phyloP scores from a whole-genome alignment of 75 land plant genomes.

The Pseudotsuga menziesii region DNA sequence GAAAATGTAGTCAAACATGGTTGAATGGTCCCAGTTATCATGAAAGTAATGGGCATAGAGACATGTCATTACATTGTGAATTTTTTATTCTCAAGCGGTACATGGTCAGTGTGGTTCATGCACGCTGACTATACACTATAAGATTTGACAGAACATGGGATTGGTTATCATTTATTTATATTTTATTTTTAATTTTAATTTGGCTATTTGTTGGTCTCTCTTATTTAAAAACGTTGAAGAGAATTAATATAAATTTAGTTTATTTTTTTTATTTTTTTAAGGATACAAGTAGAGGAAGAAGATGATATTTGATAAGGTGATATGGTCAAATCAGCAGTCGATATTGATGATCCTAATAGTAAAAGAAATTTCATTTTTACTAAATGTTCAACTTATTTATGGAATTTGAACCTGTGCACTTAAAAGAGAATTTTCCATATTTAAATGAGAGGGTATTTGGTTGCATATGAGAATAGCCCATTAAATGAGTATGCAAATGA shows the following conservation, averaged over 20 bases:
- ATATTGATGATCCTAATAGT: conserved; percentile 67
- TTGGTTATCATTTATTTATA: too few relatives aligned
- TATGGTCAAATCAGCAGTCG: conserved; percentile 37
- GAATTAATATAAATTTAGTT: neutral
- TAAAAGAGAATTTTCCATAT: neutral
- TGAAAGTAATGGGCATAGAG: neutral
- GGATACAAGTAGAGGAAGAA: conserved; percentile 60
- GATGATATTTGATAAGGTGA: conserved; percentile 39
- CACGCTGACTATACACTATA: too few relatives aligned
- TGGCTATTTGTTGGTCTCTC: neutral
- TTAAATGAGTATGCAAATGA: conserved; percentile 60
- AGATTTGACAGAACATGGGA: too few relatives aligned
- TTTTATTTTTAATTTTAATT: too few relatives aligned
- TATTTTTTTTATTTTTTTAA: conserved; percentile 12
- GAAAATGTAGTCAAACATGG: neutral
- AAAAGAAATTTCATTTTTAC: neutral
- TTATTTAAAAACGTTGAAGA: neutral
- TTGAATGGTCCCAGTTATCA: neutral
- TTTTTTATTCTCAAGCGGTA: neutral
- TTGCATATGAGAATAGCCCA: conserved; percentile 55
- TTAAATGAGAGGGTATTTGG: neutral
- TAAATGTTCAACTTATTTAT: neutral
- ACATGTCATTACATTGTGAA: neutral
- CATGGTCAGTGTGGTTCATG: too few relatives aligned
- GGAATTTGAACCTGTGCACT: neutral